These are phyloP conservation scores for Echites panduratus DNA, from an alignment of 257 asterid species.

Conservation along the genomic window DNA sequence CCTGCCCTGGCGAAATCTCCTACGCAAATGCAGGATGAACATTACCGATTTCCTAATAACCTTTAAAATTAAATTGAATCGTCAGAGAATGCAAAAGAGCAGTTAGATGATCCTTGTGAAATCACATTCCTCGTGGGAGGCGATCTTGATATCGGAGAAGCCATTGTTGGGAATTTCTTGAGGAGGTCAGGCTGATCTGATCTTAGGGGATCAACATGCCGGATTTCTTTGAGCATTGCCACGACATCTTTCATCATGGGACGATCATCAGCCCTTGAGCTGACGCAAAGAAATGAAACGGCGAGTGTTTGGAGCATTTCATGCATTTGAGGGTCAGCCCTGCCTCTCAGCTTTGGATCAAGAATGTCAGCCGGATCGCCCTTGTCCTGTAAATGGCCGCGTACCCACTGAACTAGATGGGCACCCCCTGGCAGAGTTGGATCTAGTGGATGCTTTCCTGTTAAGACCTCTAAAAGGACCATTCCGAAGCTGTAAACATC, in stretches of 20 bases:
- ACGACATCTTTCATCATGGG: conserved; percentile 93
- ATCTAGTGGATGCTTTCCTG: conserved; percentile 94
- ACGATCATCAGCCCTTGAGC: conserved; percentile 61
- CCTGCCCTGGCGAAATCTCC: conserved; percentile 23
- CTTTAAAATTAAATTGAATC: conserved; percentile 44
- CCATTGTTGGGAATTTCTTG: conserved; percentile 41
- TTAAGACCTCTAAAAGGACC: conserved; percentile 75
- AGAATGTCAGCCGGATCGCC: conserved; percentile 57
- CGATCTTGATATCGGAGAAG: conserved; percentile 29
- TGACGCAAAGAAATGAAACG: conserved; percentile 77
- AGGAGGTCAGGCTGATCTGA: conserved; percentile 37
- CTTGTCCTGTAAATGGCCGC: conserved; percentile 57
- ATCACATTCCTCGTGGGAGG: conserved; percentile 41
- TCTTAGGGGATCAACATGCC: conserved; percentile 47
- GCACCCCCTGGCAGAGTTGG: conserved; percentile 83
- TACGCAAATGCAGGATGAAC: conserved; percentile 27
- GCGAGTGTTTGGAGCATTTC: conserved; percentile 94
- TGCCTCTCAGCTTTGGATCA: conserved; percentile 86
- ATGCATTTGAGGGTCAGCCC: conserved; percentile 88
- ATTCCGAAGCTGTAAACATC: conserved; percentile 91
- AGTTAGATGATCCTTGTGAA: conserved; percentile 66
- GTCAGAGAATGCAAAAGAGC: conserved; percentile 83
- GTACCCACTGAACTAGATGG: conserved; percentile 85
- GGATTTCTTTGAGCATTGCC: conserved; percentile 86
- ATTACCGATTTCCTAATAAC: neutral